A percentile compares a stretch with the other conserved stretches of the same genome.
Conservation (phyloP, 2,329 filamentous ascomycete species). For the Dactylellina sp. region DNA sequence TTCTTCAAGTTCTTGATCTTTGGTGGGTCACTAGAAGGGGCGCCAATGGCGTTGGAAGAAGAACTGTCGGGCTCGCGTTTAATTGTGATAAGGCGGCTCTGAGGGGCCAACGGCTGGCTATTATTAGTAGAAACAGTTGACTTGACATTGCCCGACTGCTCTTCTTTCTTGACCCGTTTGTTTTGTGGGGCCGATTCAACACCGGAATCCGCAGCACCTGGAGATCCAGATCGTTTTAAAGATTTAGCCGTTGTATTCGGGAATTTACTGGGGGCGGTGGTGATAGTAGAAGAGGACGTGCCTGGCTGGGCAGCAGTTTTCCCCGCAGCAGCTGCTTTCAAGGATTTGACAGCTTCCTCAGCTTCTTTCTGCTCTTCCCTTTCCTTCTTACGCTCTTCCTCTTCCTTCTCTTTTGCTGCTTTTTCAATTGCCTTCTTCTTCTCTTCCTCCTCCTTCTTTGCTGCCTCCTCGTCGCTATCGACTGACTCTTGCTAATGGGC, state of each 20-base stretch:
- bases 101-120: conserved; percentile 51
- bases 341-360: conserved; percentile 53
- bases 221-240: conserved; percentile 56
- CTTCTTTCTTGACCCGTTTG: conserved; percentile 56
- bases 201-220: conserved; percentile 48
- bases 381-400: conserved; percentile 48
- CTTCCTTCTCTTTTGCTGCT: conserved; percentile 56
- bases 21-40: conserved; percentile 16
- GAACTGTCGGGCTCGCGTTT: conserved; percentile 59
- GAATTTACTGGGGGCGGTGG: conserved; percentile 46
- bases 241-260: conserved; percentile 52
- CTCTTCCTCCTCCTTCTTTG: conserved; percentile 66
- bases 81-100: conserved; percentile 58
- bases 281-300: conserved; percentile 50
- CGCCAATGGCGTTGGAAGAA: conserved; percentile 32
- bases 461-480: conserved; percentile 64
- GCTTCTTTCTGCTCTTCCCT: conserved; percentile 54
- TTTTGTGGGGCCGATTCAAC: conserved; percentile 38
- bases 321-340: conserved; percentile 55
- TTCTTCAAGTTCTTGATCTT: conserved; percentile 58
- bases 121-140: conserved; percentile 23
- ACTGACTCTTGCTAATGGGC: conserved; percentile 63
- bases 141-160: conserved; percentile 35
- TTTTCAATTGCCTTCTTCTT: conserved; percentile 61
- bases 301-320: conserved; percentile 53